These are phyloP conservation scores for Eutypa lata DNA, from an alignment of 2,329 filamentous ascomycete genomes.

Conservation along the genomic window DNA sequence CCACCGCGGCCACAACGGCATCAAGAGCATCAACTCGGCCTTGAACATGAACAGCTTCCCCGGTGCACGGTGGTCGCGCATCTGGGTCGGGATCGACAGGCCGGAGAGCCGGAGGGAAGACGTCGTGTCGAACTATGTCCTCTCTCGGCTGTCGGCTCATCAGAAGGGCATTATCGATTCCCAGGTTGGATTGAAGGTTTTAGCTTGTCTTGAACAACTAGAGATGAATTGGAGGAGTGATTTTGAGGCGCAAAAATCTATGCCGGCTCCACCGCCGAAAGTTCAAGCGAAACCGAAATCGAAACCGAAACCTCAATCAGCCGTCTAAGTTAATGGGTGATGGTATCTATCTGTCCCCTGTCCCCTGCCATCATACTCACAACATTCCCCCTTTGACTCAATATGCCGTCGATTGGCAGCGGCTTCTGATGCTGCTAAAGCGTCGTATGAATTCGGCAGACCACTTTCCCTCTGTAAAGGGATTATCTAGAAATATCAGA, in stretches of 20 bases:
- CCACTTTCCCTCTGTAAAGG: no score
- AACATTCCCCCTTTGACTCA: no score
- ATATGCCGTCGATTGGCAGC: no score
- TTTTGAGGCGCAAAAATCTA: background rate
- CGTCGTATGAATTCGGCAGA: no score
- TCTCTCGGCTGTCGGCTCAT: conserved; percentile 59
- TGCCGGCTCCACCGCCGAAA: background rate
- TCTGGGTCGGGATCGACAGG: conserved; percentile 86
- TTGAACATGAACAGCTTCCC: conserved; percentile 42
- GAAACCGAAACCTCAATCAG: background rate
- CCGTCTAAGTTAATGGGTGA: no score
- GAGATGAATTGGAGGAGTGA: conserved; percentile 34
- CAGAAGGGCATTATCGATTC: conserved; percentile 52
- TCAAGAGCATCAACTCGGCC: conserved; percentile 61
- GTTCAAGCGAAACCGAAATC: background rate
- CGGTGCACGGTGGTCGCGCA: conserved; percentile 48
- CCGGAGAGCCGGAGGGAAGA: conserved; percentile 64
- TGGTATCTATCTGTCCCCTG: no score
- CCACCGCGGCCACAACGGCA: conserved; percentile 69
- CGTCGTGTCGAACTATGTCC: conserved; percentile 74
- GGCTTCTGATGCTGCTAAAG: no score
- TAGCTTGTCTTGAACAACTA: conserved; percentile 46
- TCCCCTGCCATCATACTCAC: no score
- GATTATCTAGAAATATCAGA: no score
- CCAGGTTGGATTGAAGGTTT: conserved; percentile 49